Evolutionary conservation across 176 grass and related monocot genomes (phyloP), one percentile per base, ranked within the genome.

Genomic region (Avena sativa): DNA sequence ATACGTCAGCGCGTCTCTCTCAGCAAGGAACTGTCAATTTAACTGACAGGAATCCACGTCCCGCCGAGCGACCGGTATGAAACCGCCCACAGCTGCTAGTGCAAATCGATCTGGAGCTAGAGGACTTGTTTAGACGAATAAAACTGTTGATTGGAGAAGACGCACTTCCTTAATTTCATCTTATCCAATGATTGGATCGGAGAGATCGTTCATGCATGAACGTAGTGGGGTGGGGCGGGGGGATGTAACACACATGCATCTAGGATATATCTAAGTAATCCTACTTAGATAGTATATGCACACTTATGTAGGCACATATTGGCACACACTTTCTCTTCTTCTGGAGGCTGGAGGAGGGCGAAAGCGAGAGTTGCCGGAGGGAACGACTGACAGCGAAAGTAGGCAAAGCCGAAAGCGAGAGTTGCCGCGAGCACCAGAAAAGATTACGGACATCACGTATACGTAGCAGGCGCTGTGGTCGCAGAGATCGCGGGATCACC

Each of bases 121-220:
- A 71, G 9, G 9, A 9, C 10, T 38, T 10, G 4, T 40, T 44
- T 71, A 5, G 16, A 71, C 36, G 34, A 71, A 43, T 46, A 72
- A 48, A 57, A 4, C 50, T 11, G n/a, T 12, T 47, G 7, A 43
- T 1, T 9, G 13, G 20, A 77, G 64, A 71, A 71, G 74, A 16
- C 40, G 6, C 53, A 49, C 75, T 84, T 36, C 9, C 28, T 30
- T 30, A 30, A 30, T 30, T 65, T n/a, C 21, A 48, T 76, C 36
- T 38, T 25, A 58, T 47, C 70, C 81, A 81, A 86, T 76, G 36
- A 86, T 85, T 60, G 78, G 78, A 10, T 1, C 3, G 46, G n/a
- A 3, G 48, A 53, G 48, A 53, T 75, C 12, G 21, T 50, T 23
- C 43, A 51, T 74, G 46, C 72, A 28, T 75, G 46, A 51, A 74